Percentiles rank a stretch among this genome's conserved stretches.
These are phyloP conservation scores for Suillus subalutaceus DNA, from an alignment of 768 basidiomycete genomes.

Conservation along the genomic window DNA sequence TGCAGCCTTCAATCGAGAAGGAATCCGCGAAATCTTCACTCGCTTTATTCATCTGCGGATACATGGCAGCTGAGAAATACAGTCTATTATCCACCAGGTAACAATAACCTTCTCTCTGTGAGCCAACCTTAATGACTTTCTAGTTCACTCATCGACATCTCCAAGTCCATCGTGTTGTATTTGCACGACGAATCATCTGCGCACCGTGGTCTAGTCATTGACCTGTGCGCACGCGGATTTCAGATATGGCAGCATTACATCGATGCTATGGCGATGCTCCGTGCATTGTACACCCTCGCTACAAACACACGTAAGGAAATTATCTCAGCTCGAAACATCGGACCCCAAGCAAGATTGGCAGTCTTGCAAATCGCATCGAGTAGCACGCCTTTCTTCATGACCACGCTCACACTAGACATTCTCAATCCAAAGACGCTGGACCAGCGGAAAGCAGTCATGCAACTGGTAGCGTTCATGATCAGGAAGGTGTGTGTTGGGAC, in stretches of 20 bases:
- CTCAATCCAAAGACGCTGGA: slow-evolving; percentile 73
- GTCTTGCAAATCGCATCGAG: slow-evolving; percentile 82
- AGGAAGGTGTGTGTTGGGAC: slow-evolving; percentile 61
- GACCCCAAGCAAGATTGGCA: slow-evolving; percentile 78
- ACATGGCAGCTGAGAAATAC: slow-evolving; percentile 80
- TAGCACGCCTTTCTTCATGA: slow-evolving; percentile 92
- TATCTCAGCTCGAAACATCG: slow-evolving; percentile 66
- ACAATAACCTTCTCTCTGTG: slow-evolving; percentile 13
- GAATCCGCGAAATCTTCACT: slow-evolving; percentile 62
- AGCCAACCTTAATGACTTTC: slow-evolving; percentile 8
- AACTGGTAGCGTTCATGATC: slow-evolving; percentile 90
- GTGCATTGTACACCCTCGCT: slow-evolving; percentile 80
- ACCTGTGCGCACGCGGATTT: slow-evolving; percentile 90
- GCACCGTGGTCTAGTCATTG: slow-evolving; percentile 77
- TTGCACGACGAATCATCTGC: slow-evolving; percentile 72
- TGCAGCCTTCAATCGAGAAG: slow-evolving; percentile 62
- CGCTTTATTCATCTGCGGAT: slow-evolving; percentile 81
- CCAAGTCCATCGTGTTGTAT: slow-evolving; percentile 79
- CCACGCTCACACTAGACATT: slow-evolving; percentile 89
- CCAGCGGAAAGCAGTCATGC: slow-evolving; percentile 87
- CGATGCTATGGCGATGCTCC: slow-evolving; percentile 86
- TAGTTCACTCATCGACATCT: slow-evolving; percentile 81
- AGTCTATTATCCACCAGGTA: slow-evolving; percentile 75
- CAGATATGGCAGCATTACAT: slow-evolving; percentile 93
- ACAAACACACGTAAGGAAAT: slow-evolving; percentile 73